phyloP scores from a whole-genome alignment of 495 filamentous ascomycete species.

The Neurospora sp. region DNA sequence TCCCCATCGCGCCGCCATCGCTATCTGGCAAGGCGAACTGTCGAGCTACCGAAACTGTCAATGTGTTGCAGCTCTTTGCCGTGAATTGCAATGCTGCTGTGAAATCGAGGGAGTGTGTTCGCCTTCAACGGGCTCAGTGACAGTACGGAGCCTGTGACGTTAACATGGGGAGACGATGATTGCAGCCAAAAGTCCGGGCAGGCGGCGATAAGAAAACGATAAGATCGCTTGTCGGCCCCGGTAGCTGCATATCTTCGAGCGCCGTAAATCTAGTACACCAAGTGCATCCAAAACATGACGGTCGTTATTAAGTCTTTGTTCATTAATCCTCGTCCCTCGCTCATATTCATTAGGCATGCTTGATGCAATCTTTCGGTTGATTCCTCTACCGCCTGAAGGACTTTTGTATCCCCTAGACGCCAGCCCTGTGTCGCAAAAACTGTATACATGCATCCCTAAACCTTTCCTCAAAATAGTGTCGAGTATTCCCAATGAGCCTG shows the following conservation, averaged over 20 bases:
- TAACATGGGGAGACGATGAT: background rate
- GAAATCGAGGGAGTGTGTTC: background rate
- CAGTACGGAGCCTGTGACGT: background rate
- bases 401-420: conserved; percentile 11
- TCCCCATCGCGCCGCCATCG: conserved; percentile 22
- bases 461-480: background rate
- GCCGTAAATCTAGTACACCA: background rate
- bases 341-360: background rate
- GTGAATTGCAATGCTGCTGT: background rate
- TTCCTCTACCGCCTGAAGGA: conserved; percentile 9
- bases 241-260: background rate
- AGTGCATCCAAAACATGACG: background rate
- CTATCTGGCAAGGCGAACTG: background rate
- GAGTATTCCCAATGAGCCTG: background rate
- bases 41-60: background rate
- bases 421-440: conserved; percentile 5
- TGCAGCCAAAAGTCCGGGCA: background rate
- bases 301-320: background rate
- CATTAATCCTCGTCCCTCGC: background rate
- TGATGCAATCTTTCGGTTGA: background rate
- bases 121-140: background rate
- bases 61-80: background rate
- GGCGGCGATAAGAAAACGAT: background rate
- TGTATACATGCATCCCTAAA: background rate
- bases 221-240: background rate